These are phyloP conservation scores for Rubroboletus satanas DNA, from an alignment of 768 basidiomycete genomes.

Conservation along the genomic window DNA sequence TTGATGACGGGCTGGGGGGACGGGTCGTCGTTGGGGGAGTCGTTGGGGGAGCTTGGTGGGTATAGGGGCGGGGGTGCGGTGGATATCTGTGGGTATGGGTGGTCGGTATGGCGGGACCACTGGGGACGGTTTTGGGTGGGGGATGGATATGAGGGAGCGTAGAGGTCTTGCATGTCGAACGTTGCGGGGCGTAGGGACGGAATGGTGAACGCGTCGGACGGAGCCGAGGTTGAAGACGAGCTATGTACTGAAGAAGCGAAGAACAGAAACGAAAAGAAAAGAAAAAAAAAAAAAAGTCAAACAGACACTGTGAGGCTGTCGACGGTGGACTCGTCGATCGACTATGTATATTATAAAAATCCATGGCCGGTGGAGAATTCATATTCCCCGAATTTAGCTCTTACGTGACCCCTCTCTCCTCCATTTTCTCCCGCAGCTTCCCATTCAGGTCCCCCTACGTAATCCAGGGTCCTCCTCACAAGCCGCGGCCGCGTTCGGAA, in stretches of 20 bases:
- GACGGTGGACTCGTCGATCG: slow-evolving; percentile 31
- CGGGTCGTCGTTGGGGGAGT: slow-evolving; percentile 46
- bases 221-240: slow-evolving; percentile 16
- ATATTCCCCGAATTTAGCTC: slow-evolving; percentile 33
- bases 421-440: slow-evolving; percentile 33
- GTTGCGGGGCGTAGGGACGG: slow-evolving; percentile 40
- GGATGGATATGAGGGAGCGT: slow-evolving; percentile 37
- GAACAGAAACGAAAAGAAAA: slow-evolving; percentile 27
- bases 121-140: slow-evolving; percentile 40
- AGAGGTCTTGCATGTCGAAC: slow-evolving; percentile 47
- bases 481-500: slow-evolving; percentile 39
- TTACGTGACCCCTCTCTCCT: slow-evolving; percentile 33
- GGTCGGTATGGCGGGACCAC: slow-evolving; percentile 33
- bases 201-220: slow-evolving; percentile 33
- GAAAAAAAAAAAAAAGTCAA: slow-evolving; percentile 25
- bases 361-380: slow-evolving; percentile 38
- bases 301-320: slow-evolving; percentile 25
- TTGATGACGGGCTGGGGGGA: slow-evolving; percentile 35
- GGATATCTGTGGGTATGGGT: slow-evolving; percentile 33
- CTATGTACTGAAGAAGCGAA: slow-evolving; percentile 33
- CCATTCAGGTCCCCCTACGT: slow-evolving; percentile 26
- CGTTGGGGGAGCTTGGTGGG: slow-evolving; percentile 36
- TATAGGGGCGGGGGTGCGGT: slow-evolving; percentile 31
- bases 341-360: slow-evolving; percentile 37
- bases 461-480: slow-evolving; percentile 33